Conservation (phyloP, 2,329 filamentous ascomycete species). For the Paradendryphiella salina region DNA sequence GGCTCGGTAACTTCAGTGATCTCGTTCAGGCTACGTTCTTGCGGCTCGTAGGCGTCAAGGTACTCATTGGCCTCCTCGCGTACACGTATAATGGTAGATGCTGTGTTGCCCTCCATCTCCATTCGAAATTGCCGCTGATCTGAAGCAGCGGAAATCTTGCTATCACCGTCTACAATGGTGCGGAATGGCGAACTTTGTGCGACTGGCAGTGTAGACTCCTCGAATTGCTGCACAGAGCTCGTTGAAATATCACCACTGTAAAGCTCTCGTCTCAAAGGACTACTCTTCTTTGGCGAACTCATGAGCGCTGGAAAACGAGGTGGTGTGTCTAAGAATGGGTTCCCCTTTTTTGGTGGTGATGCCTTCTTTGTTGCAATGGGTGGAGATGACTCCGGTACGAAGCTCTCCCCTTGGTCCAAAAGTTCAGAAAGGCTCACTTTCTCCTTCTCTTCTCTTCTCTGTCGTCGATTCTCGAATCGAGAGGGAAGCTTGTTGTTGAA, state of each 20-base stretch:
- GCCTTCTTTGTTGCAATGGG: constrained; percentile 24
- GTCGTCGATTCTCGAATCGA: constrained; percentile 24
- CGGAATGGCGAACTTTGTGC: constrained; percentile 43
- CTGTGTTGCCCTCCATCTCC: constrained; percentile 37
- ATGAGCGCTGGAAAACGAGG: constrained; percentile 33
- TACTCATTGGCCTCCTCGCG: constrained; percentile 42
- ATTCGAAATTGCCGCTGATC: constrained; percentile 38
- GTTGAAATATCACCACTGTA: constrained; percentile 32
- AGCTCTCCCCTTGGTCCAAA: constrained; percentile 38
- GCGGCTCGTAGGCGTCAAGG: constrained; percentile 39
- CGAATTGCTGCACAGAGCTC: constrained; percentile 21
- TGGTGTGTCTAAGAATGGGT: constrained; percentile 41
- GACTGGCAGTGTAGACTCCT: constrained; percentile 38
- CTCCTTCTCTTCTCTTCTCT: constrained; percentile 27
- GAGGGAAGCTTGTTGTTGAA: constrained; percentile 29
- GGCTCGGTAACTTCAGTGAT: constrained; percentile 44
- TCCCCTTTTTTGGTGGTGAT: constrained; percentile 19
- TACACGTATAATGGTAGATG: constrained; percentile 35
- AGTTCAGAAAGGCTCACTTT: constrained; percentile 40
- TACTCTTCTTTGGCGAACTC: constrained; percentile 40
- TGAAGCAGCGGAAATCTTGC: constrained; percentile 31
- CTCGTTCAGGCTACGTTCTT: constrained; percentile 38
- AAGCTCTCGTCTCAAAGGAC: constrained; percentile 41
- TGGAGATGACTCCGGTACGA: constrained; percentile 39
- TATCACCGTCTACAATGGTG: constrained; percentile 34